phyloP scores from a whole-genome alignment of 768 basidiomycete species.

The Amanita rimosa region DNA sequence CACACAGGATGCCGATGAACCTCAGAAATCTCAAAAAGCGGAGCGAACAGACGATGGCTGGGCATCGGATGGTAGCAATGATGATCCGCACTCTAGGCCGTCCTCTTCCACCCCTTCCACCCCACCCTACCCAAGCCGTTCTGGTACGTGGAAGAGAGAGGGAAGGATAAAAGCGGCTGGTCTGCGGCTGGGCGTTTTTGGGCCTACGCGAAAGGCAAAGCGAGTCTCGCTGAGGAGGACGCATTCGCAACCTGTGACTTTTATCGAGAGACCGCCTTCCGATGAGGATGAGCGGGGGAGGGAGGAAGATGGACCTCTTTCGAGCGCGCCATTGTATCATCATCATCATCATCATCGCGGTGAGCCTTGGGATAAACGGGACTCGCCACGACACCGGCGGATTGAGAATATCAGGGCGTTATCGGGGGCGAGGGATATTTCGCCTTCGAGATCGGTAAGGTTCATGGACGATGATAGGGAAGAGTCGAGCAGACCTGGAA shows the following conservation, averaged over 20 bases:
- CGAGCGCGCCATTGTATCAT: not conserved
- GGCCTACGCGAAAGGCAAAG: not conserved
- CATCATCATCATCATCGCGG: too few species aligned
- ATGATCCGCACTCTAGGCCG: not conserved
- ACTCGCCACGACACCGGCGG: constrained; percentile 6
- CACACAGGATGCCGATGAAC: not conserved
- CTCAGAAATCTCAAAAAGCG: not conserved
- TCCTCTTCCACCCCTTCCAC: not conserved
- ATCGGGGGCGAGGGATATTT: constrained; percentile 26
- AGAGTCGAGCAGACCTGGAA: not conserved
- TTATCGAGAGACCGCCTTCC: not conserved
- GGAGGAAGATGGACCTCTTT: not conserved
- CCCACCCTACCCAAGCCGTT: not conserved
- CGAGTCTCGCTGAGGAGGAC: not conserved
- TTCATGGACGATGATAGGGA: constrained; percentile 25
- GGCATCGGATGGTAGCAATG: constrained; percentile 5
- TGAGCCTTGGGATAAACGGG: too few species aligned
- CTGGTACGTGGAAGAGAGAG: not conserved
- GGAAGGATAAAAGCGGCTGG: not conserved
- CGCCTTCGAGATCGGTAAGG: constrained; percentile 33
- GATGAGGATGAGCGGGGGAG: constrained; percentile 3
- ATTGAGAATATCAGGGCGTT: constrained; percentile 21
- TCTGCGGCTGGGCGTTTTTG: not conserved
- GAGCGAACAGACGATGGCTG: not conserved
- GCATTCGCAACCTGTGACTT: not conserved